These are phyloP conservation scores for Syzygium syzygioides DNA, from an alignment of 441 rosid genomes.

Conservation along the genomic window DNA sequence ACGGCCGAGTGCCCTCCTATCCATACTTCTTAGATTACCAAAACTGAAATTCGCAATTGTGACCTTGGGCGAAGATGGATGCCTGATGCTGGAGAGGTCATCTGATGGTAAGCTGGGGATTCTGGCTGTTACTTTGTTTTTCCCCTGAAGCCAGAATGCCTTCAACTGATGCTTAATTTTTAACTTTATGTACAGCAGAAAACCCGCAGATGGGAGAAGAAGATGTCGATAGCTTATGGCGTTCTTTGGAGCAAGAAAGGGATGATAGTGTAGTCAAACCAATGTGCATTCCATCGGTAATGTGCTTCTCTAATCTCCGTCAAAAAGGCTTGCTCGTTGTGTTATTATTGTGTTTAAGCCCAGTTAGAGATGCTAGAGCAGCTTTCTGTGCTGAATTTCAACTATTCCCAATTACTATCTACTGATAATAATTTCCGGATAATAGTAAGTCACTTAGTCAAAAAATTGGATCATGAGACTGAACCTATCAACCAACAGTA, in stretches of 20 bases:
- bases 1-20: not conserved
- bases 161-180: not conserved
- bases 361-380: not conserved
- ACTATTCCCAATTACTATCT: not conserved
- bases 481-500: not conserved
- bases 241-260: not conserved
- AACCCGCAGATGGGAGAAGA: not conserved
- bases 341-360: not conserved
- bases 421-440: not conserved
- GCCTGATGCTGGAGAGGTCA: not conserved
- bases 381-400: not conserved
- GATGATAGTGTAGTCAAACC: not conserved
- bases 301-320: not conserved
- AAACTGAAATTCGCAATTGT: not conserved
- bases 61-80: not conserved
- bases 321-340: not conserved
- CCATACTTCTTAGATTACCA: not conserved
- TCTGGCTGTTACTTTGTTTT: not conserved
- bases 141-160: not conserved
- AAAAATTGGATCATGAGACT: not conserved
- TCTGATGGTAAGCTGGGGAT: not conserved
- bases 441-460: not conserved
- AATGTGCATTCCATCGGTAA: not conserved
- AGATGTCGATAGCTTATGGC: not conserved
- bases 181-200: not conserved